Percentiles rank a stretch among this genome's conserved stretches.
These are phyloP conservation scores for Pseudoturritis turrita DNA, from an alignment of 345 rosid species.

Conservation along the genomic window DNA sequence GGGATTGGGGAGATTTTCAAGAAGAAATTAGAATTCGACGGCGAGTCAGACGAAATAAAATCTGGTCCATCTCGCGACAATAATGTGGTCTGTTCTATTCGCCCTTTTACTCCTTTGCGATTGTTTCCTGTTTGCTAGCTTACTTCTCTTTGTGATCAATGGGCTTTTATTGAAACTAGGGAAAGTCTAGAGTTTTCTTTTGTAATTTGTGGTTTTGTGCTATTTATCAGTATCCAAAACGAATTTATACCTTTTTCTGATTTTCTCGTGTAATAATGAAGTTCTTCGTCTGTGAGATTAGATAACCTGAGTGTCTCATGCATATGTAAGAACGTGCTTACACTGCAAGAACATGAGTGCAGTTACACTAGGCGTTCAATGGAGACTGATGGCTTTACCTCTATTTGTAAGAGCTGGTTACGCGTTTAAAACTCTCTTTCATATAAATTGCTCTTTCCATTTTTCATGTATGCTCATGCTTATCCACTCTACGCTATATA, in stretches of 20 bases:
- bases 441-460: background rate
- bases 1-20: background rate
- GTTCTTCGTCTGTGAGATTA: conserved; percentile 40
- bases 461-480: background rate
- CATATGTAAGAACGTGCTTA: conserved; percentile 47
- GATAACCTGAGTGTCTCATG: conserved; percentile 38
- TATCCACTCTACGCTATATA: background rate
- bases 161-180: background rate
- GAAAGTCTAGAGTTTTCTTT: background rate
- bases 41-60: no score
- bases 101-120: conserved; percentile 7
- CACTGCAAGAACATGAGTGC: conserved; percentile 18
- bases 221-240: no score
- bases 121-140: background rate
- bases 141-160: background rate
- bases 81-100: conserved; percentile 58
- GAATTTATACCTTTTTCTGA: no score
- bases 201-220: background rate
- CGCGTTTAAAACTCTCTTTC: conserved; percentile 7
- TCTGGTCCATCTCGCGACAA: no score
- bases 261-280: conserved; percentile 22
- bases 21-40: no score
- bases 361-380: conserved; percentile 41
- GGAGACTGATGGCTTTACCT: conserved; percentile 58
- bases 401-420: conserved; percentile 65